Evolutionary conservation across 208 protist species (phyloP).

Genomic region (Leptomonas pyrrhocoris): DNA sequence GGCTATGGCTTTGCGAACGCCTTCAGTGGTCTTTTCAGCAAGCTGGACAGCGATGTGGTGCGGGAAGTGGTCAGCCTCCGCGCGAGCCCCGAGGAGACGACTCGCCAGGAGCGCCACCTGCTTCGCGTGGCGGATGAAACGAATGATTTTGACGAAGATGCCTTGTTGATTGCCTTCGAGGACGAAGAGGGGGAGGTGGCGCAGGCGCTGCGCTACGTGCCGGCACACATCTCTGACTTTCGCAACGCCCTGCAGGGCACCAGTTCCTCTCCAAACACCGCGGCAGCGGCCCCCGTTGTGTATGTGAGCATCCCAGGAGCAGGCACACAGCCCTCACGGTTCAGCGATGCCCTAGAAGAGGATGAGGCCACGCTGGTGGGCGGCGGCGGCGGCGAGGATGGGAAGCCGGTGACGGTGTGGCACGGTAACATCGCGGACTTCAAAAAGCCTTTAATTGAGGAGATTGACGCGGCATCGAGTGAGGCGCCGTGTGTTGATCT

Average conservation of each 20-base stretch:
- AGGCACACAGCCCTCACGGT: background rate
- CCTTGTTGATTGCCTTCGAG: conserved; percentile 66
- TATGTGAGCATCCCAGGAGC: conserved; percentile 16
- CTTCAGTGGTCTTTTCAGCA: conserved; percentile 76
- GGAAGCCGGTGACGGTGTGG: conserved; percentile 66
- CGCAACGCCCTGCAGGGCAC: conserved; percentile 37
- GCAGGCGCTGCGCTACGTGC: conserved; percentile 65
- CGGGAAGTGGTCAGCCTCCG: conserved; percentile 65
- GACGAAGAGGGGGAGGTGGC: conserved; percentile 77
- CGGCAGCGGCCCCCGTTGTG: conserved; percentile 6
- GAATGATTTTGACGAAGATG: conserved; percentile 74
- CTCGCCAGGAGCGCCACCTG: conserved; percentile 47
- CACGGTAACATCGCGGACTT: conserved; percentile 82
- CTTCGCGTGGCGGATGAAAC: conserved; percentile 55
- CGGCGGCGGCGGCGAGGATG: conserved; percentile 8
- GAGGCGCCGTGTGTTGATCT: background rate
- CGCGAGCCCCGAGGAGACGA: conserved; percentile 56
- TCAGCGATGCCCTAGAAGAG: conserved; percentile 51
- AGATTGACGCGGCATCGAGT: conserved; percentile 25
- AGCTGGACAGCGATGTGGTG: conserved; percentile 58
- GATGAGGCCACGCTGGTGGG: conserved; percentile 49
- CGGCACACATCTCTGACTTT: conserved; percentile 63
- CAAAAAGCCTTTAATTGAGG: conserved; percentile 63
- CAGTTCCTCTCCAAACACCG: background rate
- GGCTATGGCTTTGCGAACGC: conserved; percentile 84